Conservation (phyloP, 495 filamentous ascomycete genomes). For the Neurospora hispaniola region DNA sequence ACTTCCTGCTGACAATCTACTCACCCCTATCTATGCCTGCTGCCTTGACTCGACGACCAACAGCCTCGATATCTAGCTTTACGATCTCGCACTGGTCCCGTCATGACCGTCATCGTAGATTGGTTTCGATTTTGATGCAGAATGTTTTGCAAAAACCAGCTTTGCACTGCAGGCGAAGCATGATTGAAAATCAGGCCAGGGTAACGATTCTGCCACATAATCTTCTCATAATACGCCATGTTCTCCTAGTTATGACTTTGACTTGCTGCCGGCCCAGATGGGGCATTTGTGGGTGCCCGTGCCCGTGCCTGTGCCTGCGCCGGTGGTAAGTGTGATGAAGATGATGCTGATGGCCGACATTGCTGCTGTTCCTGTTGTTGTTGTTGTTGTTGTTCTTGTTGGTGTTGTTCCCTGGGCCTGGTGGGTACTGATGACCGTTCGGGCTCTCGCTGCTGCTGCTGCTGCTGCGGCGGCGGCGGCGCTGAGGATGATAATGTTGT, state of each 20-base stretch:
- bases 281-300: not conserved
- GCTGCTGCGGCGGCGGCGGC: not conserved
- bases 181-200: not conserved
- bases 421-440: not conserved
- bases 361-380: not conserved
- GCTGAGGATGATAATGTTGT: conserved; percentile 2
- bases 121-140: not conserved
- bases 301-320: not conserved
- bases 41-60: not conserved
- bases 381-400: not conserved
- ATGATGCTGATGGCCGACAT: not conserved
- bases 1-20: not conserved
- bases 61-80: not conserved
- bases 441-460: not conserved
- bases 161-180: not conserved
- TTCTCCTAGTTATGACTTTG: conserved; percentile 1
- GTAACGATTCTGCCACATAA: not conserved
- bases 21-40: not conserved
- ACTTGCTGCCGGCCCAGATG: not conserved
- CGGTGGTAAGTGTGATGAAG: not conserved
- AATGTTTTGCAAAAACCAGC: not conserved
- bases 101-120: not conserved
- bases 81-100: not conserved
- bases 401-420: not conserved
- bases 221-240: not conserved